Percentiles rank a stretch among this genome's conserved stretches.
phyloP scores from a whole-genome alignment of 1,284 basidiomycete genomes.

The Fomitopsis palustris region DNA sequence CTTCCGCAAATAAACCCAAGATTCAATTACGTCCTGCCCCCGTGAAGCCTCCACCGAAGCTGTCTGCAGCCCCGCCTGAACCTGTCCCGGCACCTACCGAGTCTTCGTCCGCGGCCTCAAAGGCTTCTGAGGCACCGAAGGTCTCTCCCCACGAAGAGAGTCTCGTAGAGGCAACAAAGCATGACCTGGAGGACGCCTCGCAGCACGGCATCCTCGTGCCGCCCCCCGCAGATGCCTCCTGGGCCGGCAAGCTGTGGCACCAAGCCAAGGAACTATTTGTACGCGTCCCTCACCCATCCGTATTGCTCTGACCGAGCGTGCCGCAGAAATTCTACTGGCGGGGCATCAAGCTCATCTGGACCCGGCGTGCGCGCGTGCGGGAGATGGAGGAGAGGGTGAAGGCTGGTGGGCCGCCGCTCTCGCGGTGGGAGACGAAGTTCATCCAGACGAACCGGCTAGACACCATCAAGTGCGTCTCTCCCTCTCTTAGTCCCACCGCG shows the following conservation, averaged over 20 bases:
- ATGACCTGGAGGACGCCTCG: conserved; percentile 62
- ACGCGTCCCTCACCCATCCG: conserved; percentile 17
- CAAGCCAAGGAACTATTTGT: conserved; percentile 70
- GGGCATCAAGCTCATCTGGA: conserved; percentile 67
- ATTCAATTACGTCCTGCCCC: conserved; percentile 64
- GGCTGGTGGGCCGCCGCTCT: conserved; percentile 53
- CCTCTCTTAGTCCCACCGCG: neutral
- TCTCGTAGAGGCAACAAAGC: conserved; percentile 47
- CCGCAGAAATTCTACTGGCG: conserved; percentile 75
- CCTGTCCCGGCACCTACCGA: conserved; percentile 11
- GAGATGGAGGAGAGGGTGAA: conserved; percentile 52
- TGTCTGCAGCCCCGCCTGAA: conserved; percentile 14
- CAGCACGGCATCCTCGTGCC: conserved; percentile 65
- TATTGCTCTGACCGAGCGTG: conserved; percentile 7
- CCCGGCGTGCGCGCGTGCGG: conserved; percentile 50
- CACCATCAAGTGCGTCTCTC: conserved; percentile 54
- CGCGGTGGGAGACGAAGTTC: conserved; percentile 63
- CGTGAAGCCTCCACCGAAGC: conserved; percentile 43
- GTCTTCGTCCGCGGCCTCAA: conserved; percentile 9
- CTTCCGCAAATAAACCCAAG: conserved; percentile 44
- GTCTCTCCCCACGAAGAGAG: conserved; percentile 4
- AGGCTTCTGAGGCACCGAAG: conserved; percentile 3
- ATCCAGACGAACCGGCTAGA: conserved; percentile 63
- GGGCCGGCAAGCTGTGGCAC: conserved; percentile 54
- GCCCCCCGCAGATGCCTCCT: conserved; percentile 56